Conservation (phyloP, 345 rosid species). For the Pistacia vera region DNA sequence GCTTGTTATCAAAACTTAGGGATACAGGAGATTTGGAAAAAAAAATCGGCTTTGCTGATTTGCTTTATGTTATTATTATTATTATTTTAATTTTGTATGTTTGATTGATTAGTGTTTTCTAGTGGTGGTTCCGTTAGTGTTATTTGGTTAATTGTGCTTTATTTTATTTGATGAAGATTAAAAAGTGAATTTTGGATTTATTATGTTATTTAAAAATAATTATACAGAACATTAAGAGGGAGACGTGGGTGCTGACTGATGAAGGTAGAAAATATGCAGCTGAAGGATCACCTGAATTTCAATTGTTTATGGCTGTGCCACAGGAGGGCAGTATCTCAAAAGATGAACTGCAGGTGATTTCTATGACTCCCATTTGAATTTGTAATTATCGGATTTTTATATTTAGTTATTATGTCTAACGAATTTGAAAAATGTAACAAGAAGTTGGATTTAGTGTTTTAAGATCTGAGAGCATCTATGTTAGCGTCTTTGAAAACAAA, state of each 20-base stretch:
- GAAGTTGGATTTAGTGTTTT: neutral
- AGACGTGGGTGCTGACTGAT: constrained; percentile 74
- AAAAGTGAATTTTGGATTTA: neutral
- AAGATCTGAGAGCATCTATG: neutral
- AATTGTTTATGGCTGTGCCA: constrained; percentile 75
- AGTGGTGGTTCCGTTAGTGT: neutral
- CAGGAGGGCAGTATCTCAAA: constrained; percentile 64
- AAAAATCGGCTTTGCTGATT: neutral
- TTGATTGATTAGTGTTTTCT: neutral
- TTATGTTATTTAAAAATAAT: neutral
- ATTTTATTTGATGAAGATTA: neutral
- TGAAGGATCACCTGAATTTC: constrained; percentile 84
- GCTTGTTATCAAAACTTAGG: neutral
- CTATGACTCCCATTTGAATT: neutral
- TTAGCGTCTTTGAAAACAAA: neutral
- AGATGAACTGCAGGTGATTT: constrained; percentile 71
- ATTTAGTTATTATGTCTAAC: neutral
- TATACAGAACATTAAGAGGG: constrained; percentile 70
- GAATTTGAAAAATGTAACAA: neutral
- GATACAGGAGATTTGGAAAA: neutral
- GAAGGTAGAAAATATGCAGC: constrained; percentile 78
- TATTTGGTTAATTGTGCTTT: neutral
- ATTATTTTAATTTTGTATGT: neutral
- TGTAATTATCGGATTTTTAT: neutral
- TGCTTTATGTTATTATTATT: neutral